Base-by-base conservation (phyloP, 306 rosid genomes). In the Casuarina equisetifolia region DNA sequence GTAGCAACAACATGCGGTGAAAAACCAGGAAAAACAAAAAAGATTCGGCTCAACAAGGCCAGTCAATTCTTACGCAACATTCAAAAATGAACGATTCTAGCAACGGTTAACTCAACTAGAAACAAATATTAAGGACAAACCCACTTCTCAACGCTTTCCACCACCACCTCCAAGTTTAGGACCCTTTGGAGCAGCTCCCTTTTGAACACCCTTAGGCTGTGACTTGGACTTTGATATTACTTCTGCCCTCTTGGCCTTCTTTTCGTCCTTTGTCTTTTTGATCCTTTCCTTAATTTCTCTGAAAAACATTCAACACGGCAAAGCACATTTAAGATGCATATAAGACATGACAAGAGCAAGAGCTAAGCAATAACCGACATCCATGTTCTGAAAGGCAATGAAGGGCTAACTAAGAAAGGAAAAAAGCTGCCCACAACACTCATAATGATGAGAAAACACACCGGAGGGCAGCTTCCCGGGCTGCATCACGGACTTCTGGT, bases 81-180 rank as follows among this genome's bases (percentile, higher is more conserved):
- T 80, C 63, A 66, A 76, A 51, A 53, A 19, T 40, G 51, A 80
- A 69, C 15, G 16, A 42, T 76, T 57, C 64, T 81, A 82, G 78
- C 72, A 76, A 73, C 79, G 52, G 6, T 76, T 48, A 70, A 78
- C 73, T 71, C 76, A 55, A 61, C 70, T 3, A 49, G 4, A 43
- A 73, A 62, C 59, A 45, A 78, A 49, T 61, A 68, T 40, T 3
- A 70, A 74, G 68, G 72, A 74, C 72, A 52, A 49, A 79, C 46
- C 25, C 40, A 35, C 39, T 4, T 81, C 68, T 91, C 77, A 93
- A 57, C 98, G 98, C 81, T 89, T 91, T 1, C 98, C 97, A 1
- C 97, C 97, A 0, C 97, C 96, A 2, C 98, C 98, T 10, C 98
- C 97, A 57, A 93, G 81, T 68, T 93, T 93, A 40, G 95, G 97